Evolutionary conservation across 345 rosid species (phyloP).

Genomic region (Melastoma malabathricum): DNA sequence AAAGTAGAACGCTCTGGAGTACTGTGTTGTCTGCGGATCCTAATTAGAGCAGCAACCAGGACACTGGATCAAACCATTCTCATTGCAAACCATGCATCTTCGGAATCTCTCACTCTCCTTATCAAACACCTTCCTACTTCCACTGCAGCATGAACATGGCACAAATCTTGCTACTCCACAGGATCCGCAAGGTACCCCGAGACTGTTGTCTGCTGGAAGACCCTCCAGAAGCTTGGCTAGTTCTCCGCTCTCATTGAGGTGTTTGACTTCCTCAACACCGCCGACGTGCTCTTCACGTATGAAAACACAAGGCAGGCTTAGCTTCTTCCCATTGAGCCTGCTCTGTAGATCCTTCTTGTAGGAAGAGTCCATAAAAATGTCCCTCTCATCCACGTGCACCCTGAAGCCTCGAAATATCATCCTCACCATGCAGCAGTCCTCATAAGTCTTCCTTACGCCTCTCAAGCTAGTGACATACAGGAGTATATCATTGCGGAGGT

Average conservation of each 20-base stretch:
- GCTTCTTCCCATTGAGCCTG: constrained; percentile 20
- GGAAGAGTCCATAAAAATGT: constrained; percentile 70
- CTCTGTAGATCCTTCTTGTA: constrained; percentile 54
- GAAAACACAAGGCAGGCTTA: constrained; percentile 61
- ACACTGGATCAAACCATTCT: constrained; percentile 74
- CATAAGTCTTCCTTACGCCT: constrained; percentile 78
- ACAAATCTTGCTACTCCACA: constrained; percentile 76
- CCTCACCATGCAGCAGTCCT: constrained; percentile 65
- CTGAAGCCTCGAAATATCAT: constrained; percentile 59
- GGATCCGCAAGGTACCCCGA: constrained; percentile 27
- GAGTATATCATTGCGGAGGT: constrained; percentile 11
- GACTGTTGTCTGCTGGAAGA: constrained; percentile 24
- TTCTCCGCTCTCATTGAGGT: constrained; percentile 54
- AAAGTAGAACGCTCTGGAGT: too few species aligned
- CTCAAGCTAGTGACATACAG: constrained; percentile 64
- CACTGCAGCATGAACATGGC: constrained; percentile 55
- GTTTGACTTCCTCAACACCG: constrained; percentile 66
- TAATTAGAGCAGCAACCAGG: constrained; percentile 36
- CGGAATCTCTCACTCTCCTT: constrained; percentile 30
- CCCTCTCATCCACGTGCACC: constrained; percentile 60
- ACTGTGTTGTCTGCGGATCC: too few species aligned
- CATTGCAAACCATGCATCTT: constrained; percentile 68
- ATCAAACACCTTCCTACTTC: constrained; percentile 66
- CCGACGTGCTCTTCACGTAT: constrained; percentile 52
- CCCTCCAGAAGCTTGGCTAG: constrained; percentile 44